Evolutionary conservation across 345 rosid species (phyloP).

Genomic region (Turnera subulata): DNA sequence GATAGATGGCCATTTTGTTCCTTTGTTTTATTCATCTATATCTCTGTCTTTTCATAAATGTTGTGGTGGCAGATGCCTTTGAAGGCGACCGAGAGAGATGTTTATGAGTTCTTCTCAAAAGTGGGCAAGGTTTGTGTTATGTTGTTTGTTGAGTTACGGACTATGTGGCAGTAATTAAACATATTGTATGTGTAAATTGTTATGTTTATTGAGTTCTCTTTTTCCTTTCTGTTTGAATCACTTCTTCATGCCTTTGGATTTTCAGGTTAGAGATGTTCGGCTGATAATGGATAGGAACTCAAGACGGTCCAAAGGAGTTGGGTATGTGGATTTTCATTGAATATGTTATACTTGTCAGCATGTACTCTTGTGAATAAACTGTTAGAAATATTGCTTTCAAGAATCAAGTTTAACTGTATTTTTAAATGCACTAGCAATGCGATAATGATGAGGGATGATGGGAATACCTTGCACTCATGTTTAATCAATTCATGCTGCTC

Average conservation of each 20-base stretch:
- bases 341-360: conserved; percentile 19
- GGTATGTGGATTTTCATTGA: conserved; percentile 50
- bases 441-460: conserved; percentile 95
- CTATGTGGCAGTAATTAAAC: too few species aligned
- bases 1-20: neutral
- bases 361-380: conserved; percentile 38
- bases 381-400: conserved; percentile 54
- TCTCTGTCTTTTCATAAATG: neutral
- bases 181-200: too few species aligned
- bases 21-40: neutral
- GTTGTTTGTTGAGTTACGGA: neutral
- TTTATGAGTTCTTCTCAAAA: conserved; percentile 88
- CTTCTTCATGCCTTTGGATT: conserved; percentile 14
- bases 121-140: conserved; percentile 76
- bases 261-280: conserved; percentile 97
- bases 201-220: too few species aligned
- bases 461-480: conserved; percentile 91
- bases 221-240: too few species aligned
- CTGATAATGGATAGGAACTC: conserved; percentile 96
- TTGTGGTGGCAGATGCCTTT: conserved; percentile 72
- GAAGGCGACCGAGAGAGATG: conserved; percentile 89
- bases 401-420: conserved; percentile 86
- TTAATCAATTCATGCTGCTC: conserved; percentile 93
- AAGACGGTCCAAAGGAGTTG: conserved; percentile 94
- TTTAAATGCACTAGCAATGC: conserved; percentile 96